Evolutionary conservation across 306 rosid genomes (phyloP), one percentile per base, ranked within the genome.

Genomic region (Castanospermum australe): DNA sequence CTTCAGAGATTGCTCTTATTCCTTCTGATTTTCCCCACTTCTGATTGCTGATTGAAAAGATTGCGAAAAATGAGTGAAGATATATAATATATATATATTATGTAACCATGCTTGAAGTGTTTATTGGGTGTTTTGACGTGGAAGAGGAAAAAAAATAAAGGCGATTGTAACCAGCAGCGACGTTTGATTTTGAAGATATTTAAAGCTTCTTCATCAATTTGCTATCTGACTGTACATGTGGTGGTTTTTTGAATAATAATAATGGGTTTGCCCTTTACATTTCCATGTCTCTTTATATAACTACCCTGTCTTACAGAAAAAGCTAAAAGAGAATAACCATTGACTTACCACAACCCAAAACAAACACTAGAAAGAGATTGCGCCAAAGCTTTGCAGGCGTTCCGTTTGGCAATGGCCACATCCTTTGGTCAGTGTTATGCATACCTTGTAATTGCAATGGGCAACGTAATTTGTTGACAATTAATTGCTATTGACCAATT

Each of bases 71-170:
- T 66, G 86, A 82, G 84, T 81, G 84, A 76, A 74, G 41, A 81
- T 63, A 79, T 2, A 55, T 76, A 79, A 11, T 66, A 73, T 71
- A 57, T 59, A 45, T 78, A 54, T 66, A n/a, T 45, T 67, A 74
- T 72, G 5, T 79, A 45, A 75, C 54, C 81, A 77, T 76, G 87
- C 68, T 71, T 83, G 89, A 69, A 63, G 77, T 84, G 88, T 84
- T 86, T 88, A 69, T 81, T 75, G 83, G 71, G 87, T 87, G 83
- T 75, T 86, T 86, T 85, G 74, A 79, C 79, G 72, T 78, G 79
- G 65, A 64, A 67, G 82, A 86, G 85, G 63, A 69, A 63, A 65
- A 57, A 41, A 86, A 42, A 79, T 81, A 76, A 69, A 76, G 81
- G 74, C 54, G 78, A 75, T 67, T 81, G 93, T 70, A 63, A 82